Evolutionary conservation across 495 filamentous ascomycete species (phyloP), one percentile per base, ranked within the genome.

Genomic region (Penicillium cataractarum): DNA sequence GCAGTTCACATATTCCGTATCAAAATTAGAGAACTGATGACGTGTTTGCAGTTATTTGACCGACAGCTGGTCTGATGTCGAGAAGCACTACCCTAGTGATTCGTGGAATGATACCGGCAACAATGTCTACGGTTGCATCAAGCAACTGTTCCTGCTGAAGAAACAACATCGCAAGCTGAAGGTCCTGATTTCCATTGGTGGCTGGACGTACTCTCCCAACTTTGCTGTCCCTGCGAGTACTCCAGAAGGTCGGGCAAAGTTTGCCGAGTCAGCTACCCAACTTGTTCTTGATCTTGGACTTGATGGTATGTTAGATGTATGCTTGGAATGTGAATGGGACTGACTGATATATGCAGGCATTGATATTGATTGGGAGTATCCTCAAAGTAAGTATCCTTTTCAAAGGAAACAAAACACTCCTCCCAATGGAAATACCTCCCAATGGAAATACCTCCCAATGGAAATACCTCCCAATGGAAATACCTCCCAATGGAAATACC

Each of bases 81-180:
- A 97, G 68, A 97, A 96, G 76, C 95, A 94, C 75, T 96, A 93
- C 55, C 65, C 72, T 4, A 61, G 67, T 1, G 79, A 82, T 64
- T 78, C 78, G 2, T 80, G 79, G 78, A 79, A 82, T 62, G 79
- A 80, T 29, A 65, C 66, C 19, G 79, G 78, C 21, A 74, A 58
- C 65, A 82, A 82, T 60, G 78, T 80, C 21, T 82, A 82, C 35
- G 79, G 79, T 55, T 97, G 92, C 74, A 77, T 94, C 44, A 99
- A 98, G 82, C 95, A 98, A 79, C 86, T 99, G 22, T 92, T 89
- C 77, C 82, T 99, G 27, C 86, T 94, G 37, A 99, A 99, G 83
- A 89, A 90, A 70, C 80, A 85, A 61, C 88, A 98, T 76, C 87
- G 95, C 57, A 88, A 96, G 71, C 79, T 99, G 49, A 97, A 98